Evolutionary conservation across 2,329 filamentous ascomycete genomes (phyloP), one percentile per base, ranked within the genome.

Genomic region (Paraphaeosphaeria minitans): DNA sequence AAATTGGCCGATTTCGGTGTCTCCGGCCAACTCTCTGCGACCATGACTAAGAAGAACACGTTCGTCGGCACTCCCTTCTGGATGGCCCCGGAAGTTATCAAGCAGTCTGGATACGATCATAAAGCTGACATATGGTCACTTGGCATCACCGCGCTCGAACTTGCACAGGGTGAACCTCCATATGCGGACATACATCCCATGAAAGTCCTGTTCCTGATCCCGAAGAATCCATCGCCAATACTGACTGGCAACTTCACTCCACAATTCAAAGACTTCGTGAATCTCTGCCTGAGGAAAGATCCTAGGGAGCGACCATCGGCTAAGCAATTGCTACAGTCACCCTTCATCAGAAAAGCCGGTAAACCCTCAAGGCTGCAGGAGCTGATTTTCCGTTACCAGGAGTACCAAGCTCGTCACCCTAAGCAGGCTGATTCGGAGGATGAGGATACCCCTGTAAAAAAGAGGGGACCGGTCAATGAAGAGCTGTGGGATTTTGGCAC

Each of bases 401-500:
- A 93, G 61, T 99, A 93, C 92, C 87, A 90, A 55, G 88, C 91
- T 24, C 89, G 89, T 5, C 88, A 95, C 70, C 92, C 92, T 59
- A 85, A 87, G 37, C 85, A 78, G 1, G 84, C 82, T 13, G 79
- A 80, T 21, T 77, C 82, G 16, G 73, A 74, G 49, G 77, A 82
- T 37, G 69, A 75, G 21, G 65, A 60, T 9, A 67, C 71, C 7
- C 73, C 74, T 1, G 63, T 74, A 24, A 71, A 79, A 58, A 69
- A 75, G 63, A 75, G 79, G n/a, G 58, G 50, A 37, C 77, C 81
- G 1, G 84, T 88, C 57, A 84, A 90, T 35, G 92, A 97, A 74
- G 95, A 98, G 75, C 87, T 98, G 73, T 99, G 95, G 95, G 95
- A 99, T 76, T 99, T 99, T 80, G 95, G 95, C 45, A 99, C 95